Evolutionary conservation across 345 rosid species (phyloP).

Genomic region (Odontarrhena argentea): DNA sequence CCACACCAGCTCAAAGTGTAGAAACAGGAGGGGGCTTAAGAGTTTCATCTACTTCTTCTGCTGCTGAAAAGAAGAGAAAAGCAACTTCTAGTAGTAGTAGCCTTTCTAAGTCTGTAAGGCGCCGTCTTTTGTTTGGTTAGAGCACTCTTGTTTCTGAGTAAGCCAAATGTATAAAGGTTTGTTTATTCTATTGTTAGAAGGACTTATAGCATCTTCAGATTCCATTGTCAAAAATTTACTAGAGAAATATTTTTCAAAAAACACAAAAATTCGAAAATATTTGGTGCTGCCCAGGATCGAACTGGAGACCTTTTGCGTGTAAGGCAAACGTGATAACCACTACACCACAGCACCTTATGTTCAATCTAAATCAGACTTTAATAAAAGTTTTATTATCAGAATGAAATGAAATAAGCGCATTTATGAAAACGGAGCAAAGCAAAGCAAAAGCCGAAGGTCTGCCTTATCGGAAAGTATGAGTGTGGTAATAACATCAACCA

Average conservation of each 20-base stretch:
- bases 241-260: too few relatives aligned
- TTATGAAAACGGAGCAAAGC: neutral
- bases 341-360: constrained; percentile 39
- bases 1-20: constrained; percentile 22
- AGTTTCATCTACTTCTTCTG: constrained; percentile 18
- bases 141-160: neutral
- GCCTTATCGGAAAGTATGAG: constrained; percentile 38
- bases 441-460: neutral
- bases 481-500: constrained; percentile 36
- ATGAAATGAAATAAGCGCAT: neutral
- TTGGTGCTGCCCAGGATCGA: constrained; percentile 42
- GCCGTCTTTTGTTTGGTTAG: constrained; percentile 63
- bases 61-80: constrained; percentile 50
- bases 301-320: constrained; percentile 38
- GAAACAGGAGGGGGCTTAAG: constrained; percentile 15
- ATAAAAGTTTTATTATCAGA: too few relatives aligned
- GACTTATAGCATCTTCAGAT: too few relatives aligned
- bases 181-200: too few relatives aligned
- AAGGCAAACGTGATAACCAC: constrained; percentile 46
- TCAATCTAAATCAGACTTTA: too few relatives aligned
- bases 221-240: too few relatives aligned
- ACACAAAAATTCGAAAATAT: neutral
- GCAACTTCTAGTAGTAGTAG: constrained; percentile 41
- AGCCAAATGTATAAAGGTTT: constrained; percentile 13
- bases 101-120: constrained; percentile 71